Evolutionary conservation across 176 grass and related monocot genomes (phyloP).

Genomic region (Ampelocalamus luodianensis): DNA sequence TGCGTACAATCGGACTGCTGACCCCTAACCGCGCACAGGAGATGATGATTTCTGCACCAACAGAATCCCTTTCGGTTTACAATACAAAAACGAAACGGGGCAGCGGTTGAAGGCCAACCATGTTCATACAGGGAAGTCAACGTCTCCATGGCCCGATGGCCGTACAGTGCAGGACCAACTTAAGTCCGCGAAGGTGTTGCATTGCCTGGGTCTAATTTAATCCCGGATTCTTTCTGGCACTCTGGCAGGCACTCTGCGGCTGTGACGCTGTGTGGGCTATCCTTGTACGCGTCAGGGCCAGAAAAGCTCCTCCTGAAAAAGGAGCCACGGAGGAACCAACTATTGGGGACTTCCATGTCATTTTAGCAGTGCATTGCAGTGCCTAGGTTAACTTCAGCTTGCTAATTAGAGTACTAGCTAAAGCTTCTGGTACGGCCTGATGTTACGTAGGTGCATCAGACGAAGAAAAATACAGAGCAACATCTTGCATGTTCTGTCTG

Average conservation of each 20-base stretch:
- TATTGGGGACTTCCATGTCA: not conserved
- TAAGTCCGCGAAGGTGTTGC: not conserved
- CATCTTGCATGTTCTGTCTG: not conserved
- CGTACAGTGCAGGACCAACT: slow-evolving; percentile 21
- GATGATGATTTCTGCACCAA: not conserved
- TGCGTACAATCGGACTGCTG: not conserved
- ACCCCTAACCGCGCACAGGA: not conserved
- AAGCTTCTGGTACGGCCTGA: not conserved
- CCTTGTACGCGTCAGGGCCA: not conserved
- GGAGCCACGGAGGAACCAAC: not conserved
- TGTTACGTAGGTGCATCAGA: no score
- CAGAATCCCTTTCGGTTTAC: not conserved
- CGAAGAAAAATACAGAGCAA: not conserved
- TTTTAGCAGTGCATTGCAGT: not conserved
- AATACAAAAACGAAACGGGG: not conserved
- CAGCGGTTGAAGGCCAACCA: not conserved
- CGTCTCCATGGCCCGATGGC: slow-evolving; percentile 21
- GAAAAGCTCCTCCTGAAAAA: not conserved
- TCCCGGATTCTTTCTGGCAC: not conserved
- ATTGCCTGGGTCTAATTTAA: not conserved
- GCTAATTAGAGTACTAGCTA: not conserved
- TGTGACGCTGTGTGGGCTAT: not conserved
- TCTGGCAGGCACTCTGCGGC: not conserved
- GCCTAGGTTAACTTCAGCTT: not conserved
- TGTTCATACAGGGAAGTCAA: not conserved